phyloP scores from a whole-genome alignment of 1,139 yeast species.

The Protomyces gravidus region DNA sequence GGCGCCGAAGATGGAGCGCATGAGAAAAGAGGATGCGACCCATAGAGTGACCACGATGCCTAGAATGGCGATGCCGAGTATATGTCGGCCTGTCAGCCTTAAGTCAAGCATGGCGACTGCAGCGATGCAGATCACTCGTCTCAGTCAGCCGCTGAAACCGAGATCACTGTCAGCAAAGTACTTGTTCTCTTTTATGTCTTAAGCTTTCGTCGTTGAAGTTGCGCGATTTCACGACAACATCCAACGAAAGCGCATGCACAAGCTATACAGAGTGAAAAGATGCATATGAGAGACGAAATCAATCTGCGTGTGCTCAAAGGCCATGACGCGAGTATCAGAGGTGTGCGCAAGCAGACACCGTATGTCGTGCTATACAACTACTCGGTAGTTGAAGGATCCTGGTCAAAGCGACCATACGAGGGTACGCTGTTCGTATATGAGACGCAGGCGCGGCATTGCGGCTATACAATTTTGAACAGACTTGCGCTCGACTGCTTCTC shows the following conservation, averaged over 20 bases:
- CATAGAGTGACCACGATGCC: constrained; percentile 35
- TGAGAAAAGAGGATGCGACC: constrained; percentile 36
- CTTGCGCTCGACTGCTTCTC: constrained; percentile 23
- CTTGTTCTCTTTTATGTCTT: too few species aligned
- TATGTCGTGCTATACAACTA: constrained; percentile 26
- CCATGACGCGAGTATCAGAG: constrained; percentile 11
- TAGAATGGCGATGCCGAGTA: constrained; percentile 34
- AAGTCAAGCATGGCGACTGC: constrained; percentile 1
- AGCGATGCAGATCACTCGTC: too few species aligned
- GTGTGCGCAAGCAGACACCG: constrained; percentile 11
- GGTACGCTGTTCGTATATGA: constrained; percentile 24
- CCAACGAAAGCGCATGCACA: background rate
- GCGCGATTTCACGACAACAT: background rate
- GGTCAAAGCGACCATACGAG: constrained; percentile 22
- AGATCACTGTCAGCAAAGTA: too few species aligned
- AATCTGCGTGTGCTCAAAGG: constrained; percentile 23
- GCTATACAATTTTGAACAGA: constrained; percentile 19
- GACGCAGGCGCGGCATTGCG: constrained; percentile 8
- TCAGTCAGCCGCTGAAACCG: too few species aligned
- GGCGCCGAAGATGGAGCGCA: constrained; percentile 31
- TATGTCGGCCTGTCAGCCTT: constrained; percentile 23
- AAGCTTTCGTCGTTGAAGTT: too few species aligned
- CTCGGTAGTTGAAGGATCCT: constrained; percentile 8
- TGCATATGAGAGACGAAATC: constrained; percentile 22
- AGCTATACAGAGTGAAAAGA: background rate